These are phyloP conservation scores for Ceratobasidium sp. DNA, from an alignment of 1,284 basidiomycete genomes.

Conservation along the genomic window DNA sequence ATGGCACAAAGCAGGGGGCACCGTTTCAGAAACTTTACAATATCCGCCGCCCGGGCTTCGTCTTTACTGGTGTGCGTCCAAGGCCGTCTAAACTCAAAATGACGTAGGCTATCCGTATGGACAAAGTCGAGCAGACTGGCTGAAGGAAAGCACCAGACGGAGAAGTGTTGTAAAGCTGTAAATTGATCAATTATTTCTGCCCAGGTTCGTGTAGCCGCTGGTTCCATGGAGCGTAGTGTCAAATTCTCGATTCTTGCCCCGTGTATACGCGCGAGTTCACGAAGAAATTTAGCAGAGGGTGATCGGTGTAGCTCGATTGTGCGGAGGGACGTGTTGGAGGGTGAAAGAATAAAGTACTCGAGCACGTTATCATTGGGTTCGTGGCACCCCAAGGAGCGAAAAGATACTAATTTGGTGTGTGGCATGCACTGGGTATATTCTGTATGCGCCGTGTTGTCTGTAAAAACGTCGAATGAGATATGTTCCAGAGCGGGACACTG, in stretches of 20 bases:
- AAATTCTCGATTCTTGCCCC: conserved; percentile 30
- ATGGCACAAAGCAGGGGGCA: conserved; percentile 18
- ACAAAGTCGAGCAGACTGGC: not conserved
- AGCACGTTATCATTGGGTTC: conserved; percentile 18
- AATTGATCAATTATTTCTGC: conserved; percentile 24
- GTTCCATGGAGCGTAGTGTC: conserved; percentile 37
- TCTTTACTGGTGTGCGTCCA: conserved; percentile 29
- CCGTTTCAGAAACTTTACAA: not conserved
- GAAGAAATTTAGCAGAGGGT: conserved; percentile 9
- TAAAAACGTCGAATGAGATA: conserved; percentile 20
- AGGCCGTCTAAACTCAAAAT: conserved; percentile 40
- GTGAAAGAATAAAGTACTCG: not conserved
- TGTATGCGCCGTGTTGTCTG: not conserved
- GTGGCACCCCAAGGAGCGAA: conserved; percentile 36
- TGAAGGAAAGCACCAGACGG: conserved; percentile 29
- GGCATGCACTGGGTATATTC: not conserved
- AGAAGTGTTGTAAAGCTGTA: conserved; percentile 22
- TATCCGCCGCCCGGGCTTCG: not conserved
- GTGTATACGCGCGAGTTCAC: conserved; percentile 1
- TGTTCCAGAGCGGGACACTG: conserved; percentile 15
- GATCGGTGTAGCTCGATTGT: conserved; percentile 30
- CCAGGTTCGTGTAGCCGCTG: conserved; percentile 16
- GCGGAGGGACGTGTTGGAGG: conserved; percentile 15
- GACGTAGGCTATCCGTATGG: not conserved
- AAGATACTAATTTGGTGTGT: conserved; percentile 11